These are phyloP conservation scores for Heliosperma pusillum DNA, from an alignment of 148 eudicot genomes.

Conservation along the genomic window DNA sequence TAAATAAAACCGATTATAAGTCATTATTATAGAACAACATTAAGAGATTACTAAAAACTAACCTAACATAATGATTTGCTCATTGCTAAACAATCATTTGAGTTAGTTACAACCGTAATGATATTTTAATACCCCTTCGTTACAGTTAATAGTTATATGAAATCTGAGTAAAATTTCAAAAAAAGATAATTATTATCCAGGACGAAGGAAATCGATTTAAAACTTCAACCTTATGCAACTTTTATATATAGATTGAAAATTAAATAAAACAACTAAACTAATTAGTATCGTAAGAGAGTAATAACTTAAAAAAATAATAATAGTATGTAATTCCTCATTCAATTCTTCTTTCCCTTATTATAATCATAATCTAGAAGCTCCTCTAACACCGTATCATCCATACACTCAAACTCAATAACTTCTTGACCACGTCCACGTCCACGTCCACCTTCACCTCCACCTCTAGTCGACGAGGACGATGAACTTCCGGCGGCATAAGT, in stretches of 20 bases:
- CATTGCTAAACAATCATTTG: not conserved
- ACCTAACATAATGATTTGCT: not conserved
- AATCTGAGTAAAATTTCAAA: no score
- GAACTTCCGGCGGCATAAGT: not conserved
- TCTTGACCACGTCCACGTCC: constrained; percentile 7
- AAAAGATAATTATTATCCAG: no score
- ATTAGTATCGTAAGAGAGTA: no score
- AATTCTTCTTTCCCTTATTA: constrained; percentile 18
- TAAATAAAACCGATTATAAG: not conserved
- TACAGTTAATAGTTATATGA: no score
- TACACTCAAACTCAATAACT: constrained; percentile 71
- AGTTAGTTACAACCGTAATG: not conserved
- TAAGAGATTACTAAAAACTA: not conserved
- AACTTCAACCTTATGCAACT: no score
- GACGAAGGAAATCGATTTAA: no score
- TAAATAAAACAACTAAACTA: no score
- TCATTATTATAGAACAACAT: no score
- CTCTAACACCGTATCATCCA: constrained; percentile 67
- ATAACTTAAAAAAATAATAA: no score
- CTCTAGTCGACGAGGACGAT: constrained; percentile 18
- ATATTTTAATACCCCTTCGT: no score
- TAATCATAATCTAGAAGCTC: constrained; percentile 52
- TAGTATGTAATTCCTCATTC: not conserved
- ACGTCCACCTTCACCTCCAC: constrained; percentile 3
- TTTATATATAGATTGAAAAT: no score